Evolutionary conservation across 148 eudicot genomes (phyloP).

Genomic region (Diospyros kaki): DNA sequence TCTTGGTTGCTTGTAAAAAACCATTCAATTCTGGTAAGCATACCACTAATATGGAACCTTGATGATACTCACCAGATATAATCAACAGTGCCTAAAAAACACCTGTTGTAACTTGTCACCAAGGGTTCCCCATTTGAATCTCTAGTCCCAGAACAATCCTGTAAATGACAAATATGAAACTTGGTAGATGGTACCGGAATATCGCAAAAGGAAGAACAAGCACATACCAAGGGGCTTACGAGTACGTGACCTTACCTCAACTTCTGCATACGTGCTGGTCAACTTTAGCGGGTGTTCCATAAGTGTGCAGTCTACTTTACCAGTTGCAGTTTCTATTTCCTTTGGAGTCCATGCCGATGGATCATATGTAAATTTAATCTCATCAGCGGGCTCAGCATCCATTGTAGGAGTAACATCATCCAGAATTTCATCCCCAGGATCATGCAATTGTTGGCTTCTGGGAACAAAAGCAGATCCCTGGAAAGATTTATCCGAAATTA

Average conservation of each 20-base stretch:
- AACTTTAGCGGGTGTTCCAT: conserved; percentile 71
- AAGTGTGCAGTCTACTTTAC: conserved; percentile 44
- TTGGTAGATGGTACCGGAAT: not conserved
- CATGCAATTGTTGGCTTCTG: conserved; percentile 4
- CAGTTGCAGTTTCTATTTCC: conserved; percentile 82
- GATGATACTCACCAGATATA: conserved; percentile 73
- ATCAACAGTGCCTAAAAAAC: conserved; percentile 89
- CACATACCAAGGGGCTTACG: not conserved
- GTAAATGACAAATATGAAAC: conserved; percentile 11
- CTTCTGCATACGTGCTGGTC: conserved; percentile 78
- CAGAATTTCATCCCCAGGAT: conserved; percentile 26
- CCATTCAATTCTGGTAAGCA: not conserved
- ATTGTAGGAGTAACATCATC: conserved; percentile 22
- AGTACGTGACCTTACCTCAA: conserved; percentile 50
- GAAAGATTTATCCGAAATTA: conserved; percentile 9
- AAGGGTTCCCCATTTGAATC: conserved; percentile 80
- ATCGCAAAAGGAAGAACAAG: not conserved
- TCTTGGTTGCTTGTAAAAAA: not conserved
- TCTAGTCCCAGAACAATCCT: conserved; percentile 76
- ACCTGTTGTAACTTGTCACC: conserved; percentile 76
- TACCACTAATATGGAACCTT: conserved; percentile 3
- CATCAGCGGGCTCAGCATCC: conserved; percentile 24
- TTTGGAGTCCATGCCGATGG: conserved; percentile 79
- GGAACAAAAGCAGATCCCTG: not conserved
- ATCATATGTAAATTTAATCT: conserved; percentile 30